These are phyloP conservation scores for Biscogniauxia marginata DNA, from an alignment of 2,329 filamentous ascomycete genomes.

Conservation along the genomic window DNA sequence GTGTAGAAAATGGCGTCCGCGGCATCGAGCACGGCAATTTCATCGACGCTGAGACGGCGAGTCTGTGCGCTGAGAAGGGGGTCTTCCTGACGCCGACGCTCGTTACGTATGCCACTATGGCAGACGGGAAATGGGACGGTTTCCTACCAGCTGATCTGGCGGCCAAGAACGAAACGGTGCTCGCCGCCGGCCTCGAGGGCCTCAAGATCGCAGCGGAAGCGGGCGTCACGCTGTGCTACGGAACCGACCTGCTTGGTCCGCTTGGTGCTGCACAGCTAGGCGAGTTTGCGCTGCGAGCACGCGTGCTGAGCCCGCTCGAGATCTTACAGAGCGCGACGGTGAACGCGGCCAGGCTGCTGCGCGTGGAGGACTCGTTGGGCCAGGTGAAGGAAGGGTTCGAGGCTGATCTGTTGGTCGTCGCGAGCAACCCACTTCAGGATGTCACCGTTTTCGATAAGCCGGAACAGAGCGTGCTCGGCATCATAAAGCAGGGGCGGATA, in stretches of 20 bases:
- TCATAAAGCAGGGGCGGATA: constrained; percentile 53
- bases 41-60: constrained; percentile 38
- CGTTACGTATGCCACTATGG: constrained; percentile 48
- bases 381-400: constrained; percentile 46
- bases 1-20: constrained; percentile 48
- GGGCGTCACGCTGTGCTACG: constrained; percentile 54
- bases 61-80: constrained; percentile 46
- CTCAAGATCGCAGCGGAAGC: constrained; percentile 47
- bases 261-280: constrained; percentile 46
- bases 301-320: constrained; percentile 40
- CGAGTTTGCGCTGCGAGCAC: constrained; percentile 46
- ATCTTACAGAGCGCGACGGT: constrained; percentile 51
- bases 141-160: constrained; percentile 42
- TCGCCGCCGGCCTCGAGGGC: constrained; percentile 43
- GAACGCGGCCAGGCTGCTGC: constrained; percentile 47
- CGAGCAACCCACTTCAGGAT: constrained; percentile 51
- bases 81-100: constrained; percentile 52
- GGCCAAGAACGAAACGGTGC: constrained; percentile 47
- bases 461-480: constrained; percentile 43
- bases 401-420: constrained; percentile 51
- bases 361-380: constrained; percentile 43
- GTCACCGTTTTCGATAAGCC: constrained; percentile 47
- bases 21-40: constrained; percentile 48
- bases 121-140: constrained; percentile 37
- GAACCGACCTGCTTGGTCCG: constrained; percentile 53